These are phyloP conservation scores for Intubia oerlemansii DNA, from an alignment of 2,329 filamentous ascomycete species.

Conservation along the genomic window DNA sequence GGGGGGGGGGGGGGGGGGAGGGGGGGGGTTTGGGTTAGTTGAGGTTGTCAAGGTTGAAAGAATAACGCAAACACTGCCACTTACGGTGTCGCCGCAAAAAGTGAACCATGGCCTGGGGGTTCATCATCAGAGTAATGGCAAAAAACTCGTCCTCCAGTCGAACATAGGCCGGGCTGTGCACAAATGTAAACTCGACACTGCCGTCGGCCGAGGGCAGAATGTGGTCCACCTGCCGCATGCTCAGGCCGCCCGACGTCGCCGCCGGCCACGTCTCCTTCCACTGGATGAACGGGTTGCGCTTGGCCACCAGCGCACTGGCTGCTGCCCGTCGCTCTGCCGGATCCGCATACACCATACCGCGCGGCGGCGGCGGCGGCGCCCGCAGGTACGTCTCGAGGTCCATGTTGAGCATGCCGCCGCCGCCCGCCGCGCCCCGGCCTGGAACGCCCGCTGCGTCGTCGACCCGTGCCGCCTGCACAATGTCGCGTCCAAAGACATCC, in stretches of 20 bases:
- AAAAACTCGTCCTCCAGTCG: slow-evolving; percentile 58
- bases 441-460: slow-evolving; percentile 21
- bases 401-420: slow-evolving; percentile 16
- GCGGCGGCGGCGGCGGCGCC: slow-evolving; percentile 3
- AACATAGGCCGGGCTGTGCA: slow-evolving; percentile 56
- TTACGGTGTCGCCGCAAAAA: slow-evolving; percentile 52
- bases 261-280: slow-evolving; percentile 76
- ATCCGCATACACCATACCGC: slow-evolving; percentile 3
- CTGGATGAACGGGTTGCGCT: slow-evolving; percentile 67
- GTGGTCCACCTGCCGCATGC: slow-evolving; percentile 31
- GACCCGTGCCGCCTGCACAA: slow-evolving; percentile 29
- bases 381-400: slow-evolving; percentile 34
- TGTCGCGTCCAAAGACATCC: slow-evolving; percentile 31
- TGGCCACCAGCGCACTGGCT: slow-evolving; percentile 28
- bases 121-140: slow-evolving; percentile 56
- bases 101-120: slow-evolving; percentile 63
- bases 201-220: slow-evolving; percentile 12
- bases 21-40: too few relatives aligned
- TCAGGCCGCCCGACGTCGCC: slow-evolving; percentile 57
- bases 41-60: too few relatives aligned
- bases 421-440: slow-evolving; percentile 9
- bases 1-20: too few relatives aligned
- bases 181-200: slow-evolving; percentile 52
- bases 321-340: slow-evolving; percentile 1
- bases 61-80: too few relatives aligned